phyloP scores from a whole-genome alignment of 495 filamentous ascomycete genomes.

The Penicillium ochrochloron region DNA sequence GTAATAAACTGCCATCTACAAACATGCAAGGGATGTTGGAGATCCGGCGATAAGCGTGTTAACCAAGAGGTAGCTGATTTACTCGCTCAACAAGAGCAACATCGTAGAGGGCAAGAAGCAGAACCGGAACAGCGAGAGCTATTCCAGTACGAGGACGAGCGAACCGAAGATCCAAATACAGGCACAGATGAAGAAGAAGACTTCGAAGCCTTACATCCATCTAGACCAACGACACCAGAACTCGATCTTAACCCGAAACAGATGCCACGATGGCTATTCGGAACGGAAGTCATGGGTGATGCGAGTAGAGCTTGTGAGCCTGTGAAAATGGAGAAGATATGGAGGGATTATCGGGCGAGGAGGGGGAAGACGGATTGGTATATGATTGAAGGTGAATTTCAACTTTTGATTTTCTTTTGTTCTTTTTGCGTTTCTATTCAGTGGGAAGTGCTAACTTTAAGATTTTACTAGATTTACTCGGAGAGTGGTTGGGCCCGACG shows the following conservation, averaged over 20 bases:
- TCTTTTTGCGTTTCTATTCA: no score
- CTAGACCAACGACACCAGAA: conserved; percentile 4
- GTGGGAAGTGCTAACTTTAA: background rate
- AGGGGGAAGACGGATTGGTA: conserved; percentile 15
- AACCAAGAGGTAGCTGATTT: background rate
- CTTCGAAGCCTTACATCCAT: background rate
- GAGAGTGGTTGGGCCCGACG: background rate
- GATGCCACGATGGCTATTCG: conserved; percentile 1
- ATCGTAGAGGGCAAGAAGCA: background rate
- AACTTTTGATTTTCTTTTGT: no score
- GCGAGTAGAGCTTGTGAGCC: conserved; percentile 22
- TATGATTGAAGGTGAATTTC: conserved; percentile 12
- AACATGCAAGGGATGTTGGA: conserved; percentile 28
- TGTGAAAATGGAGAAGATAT: conserved; percentile 9
- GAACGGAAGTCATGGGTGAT: conserved; percentile 18
- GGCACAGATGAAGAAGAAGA: background rate
- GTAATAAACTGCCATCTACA: conserved; percentile 14
- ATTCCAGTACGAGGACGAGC: background rate
- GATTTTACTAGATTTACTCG: background rate
- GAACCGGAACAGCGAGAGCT: background rate
- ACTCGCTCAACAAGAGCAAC: background rate
- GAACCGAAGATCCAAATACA: background rate
- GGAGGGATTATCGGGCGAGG: conserved; percentile 15
- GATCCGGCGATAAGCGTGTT: conserved; percentile 19
- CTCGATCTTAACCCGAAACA: background rate